Base-by-base conservation (phyloP, 1,284 basidiomycete species). In the Ganoderma meredithae region DNA sequence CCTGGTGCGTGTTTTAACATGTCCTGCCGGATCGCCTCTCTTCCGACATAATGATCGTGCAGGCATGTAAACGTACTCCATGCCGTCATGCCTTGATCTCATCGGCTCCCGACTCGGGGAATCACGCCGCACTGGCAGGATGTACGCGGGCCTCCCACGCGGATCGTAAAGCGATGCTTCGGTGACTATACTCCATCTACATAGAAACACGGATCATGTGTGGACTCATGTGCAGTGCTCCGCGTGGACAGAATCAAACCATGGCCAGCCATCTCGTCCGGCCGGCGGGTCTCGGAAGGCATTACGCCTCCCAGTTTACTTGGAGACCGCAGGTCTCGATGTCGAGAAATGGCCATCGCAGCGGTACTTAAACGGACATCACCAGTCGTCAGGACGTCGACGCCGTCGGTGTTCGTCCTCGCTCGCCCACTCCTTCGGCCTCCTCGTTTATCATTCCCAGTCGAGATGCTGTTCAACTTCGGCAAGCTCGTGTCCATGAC, bases 381-480 rank as follows among this genome's bases (percentile, higher is more conserved):
- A 10, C 19, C 19, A 15, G 27, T 55, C 5, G 15, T 33, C 52
- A 52, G 47, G 31, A 55, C 25, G 52, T 41, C 47, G 47, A 52
- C 47, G 22, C 47, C 22, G 47, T 25, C 36, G 31, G 19, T 36
- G 43, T 9, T 58, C 25, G 27, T 52, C 43, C 27, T 19, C 41
- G 41, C 31, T 15, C 56, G 12, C 47, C 31, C 15, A 17, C 19
- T 5, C n/a, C 22, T 25, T 49, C 12, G 10, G 22, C 22, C 22
- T 15, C 22, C 36, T 10, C 5, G 17, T 39, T 17, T 33, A 8
- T 36, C 27, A 31, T 27, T 17, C n/a, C 17, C 9, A 12, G 19
- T 52, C 40, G 22, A 13, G 60, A 69, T 69, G 64, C 25, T 65
- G 27, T 66, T 69, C 41, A 69, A 53, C 56, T 63, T 69, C 64